Base-by-base conservation (phyloP, 441 rosid species). In the Viola pubescens region DNA sequence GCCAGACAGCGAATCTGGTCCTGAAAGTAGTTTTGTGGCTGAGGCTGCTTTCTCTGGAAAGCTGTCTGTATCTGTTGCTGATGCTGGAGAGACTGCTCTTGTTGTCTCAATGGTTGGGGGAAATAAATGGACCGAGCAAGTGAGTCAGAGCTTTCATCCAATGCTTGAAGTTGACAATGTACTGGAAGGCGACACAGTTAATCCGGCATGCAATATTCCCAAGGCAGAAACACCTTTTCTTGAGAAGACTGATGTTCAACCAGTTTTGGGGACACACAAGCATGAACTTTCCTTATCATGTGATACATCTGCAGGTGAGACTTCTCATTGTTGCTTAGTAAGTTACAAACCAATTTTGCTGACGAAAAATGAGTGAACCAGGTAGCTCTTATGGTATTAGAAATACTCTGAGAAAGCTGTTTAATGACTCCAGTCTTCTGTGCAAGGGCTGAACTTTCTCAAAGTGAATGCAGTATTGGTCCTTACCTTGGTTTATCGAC, bases 31-130 rank as follows among this genome's bases (percentile, higher is more conserved):
- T 73, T 76, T 61, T 72, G 75, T 78, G 69, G 72, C 67, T 8
- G 81, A 85, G 70, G 74, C 76, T 72, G 45, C 80, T 63, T 81
- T 74, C 54, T 67, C 84, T 52, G 81, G 95, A 65, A 91, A 87
- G 63, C 58, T 94, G 68, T 79, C 94, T 69, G 85, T 94, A 58
- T 79, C 89, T 59, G 77, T 91, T 59, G 97, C 94, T 66, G 99
- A 91, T 77, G 80, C 80, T 59, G 99, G 99, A 61, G 99, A 94
- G 77, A 90, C 97, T 4, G 99, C 96, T 58, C 42, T 94, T 73
- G 94, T 94, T 60, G 91, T 94, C 70, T 87, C 99, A 61, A 80
- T 84, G 78, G 80, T 87, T 26, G 80, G 78, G 59, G 87, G 67
- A 51, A 80, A 73, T 51, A 78, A 81, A 51, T 69, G 67, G 66